Evolutionary conservation across 192 early-diverging fungal species (phyloP).

Genomic region (Pilobolus umbonatus): DNA sequence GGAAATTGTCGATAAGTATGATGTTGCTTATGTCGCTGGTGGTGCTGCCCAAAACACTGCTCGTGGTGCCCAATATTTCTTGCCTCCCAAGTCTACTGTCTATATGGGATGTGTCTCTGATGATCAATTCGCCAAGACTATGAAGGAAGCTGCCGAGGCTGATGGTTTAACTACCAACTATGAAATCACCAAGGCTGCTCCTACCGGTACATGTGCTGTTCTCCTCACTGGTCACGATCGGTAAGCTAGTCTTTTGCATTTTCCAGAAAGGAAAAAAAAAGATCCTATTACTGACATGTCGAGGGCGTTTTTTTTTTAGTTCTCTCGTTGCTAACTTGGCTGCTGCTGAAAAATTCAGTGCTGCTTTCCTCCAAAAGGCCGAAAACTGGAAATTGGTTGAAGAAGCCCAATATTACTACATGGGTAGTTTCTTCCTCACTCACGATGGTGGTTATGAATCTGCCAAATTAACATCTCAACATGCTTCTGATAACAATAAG

Average conservation of each 20-base stretch:
- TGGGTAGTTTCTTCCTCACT: slow-evolving; percentile 93
- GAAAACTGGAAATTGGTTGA: slow-evolving; percentile 88
- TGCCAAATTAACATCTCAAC: slow-evolving; percentile 81
- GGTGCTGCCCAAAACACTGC: slow-evolving; percentile 96
- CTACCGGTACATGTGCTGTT: slow-evolving; percentile 95
- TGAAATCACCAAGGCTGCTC: slow-evolving; percentile 62
- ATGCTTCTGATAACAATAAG: slow-evolving; percentile 83
- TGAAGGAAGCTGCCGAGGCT: slow-evolving; percentile 70
- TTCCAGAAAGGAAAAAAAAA: not conserved
- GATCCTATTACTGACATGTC: not conserved
- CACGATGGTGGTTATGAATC: slow-evolving; percentile 73
- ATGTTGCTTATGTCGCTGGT: slow-evolving; percentile 87
- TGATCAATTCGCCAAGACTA: slow-evolving; percentile 73
- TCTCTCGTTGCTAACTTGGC: slow-evolving; percentile 92
- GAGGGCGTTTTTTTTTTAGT: slow-evolving; percentile 28
- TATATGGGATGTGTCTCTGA: slow-evolving; percentile 93
- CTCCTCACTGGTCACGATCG: slow-evolving; percentile 85
- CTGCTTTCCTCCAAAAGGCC: slow-evolving; percentile 43
- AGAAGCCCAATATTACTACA: slow-evolving; percentile 85
- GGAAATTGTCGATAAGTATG: slow-evolving; percentile 69
- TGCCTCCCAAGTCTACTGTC: slow-evolving; percentile 82
- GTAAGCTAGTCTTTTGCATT: slow-evolving; percentile 16
- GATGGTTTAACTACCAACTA: slow-evolving; percentile 92
- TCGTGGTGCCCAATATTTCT: slow-evolving; percentile 82
- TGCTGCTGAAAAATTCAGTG: slow-evolving; percentile 86